phyloP scores from a whole-genome alignment of 768 basidiomycete genomes.

The Phallus indusiatus region DNA sequence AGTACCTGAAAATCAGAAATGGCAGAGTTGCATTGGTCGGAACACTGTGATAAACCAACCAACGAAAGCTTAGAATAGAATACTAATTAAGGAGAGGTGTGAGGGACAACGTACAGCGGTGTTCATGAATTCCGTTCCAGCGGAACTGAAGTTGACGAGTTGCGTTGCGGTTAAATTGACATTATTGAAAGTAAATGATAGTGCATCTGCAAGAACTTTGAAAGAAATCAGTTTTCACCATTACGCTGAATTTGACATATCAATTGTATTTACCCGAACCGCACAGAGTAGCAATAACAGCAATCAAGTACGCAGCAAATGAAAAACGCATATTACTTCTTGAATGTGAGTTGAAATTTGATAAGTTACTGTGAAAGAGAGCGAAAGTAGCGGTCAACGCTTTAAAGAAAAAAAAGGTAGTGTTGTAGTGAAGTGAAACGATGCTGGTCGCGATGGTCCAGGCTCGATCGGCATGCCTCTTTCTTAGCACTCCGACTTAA shows the following conservation, averaged over 20 bases:
- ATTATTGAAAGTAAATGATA: background rate
- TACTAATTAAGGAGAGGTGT: background rate
- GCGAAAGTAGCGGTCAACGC: too few species aligned
- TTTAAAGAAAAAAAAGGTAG: too few species aligned
- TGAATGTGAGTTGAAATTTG: too few species aligned
- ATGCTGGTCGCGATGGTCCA: too few species aligned
- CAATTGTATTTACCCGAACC: background rate
- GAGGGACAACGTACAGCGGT: background rate
- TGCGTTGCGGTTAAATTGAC: background rate
- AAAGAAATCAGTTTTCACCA: background rate
- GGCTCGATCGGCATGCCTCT: too few species aligned
- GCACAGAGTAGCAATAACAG: background rate
- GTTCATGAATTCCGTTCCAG: background rate
- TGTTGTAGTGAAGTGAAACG: too few species aligned
- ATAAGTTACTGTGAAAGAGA: too few species aligned
- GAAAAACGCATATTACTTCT: background rate
- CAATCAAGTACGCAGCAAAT: background rate
- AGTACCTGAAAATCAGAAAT: background rate
- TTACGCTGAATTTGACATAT: background rate
- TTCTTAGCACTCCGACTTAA: too few species aligned
- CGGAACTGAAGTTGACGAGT: background rate
- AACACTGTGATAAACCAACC: background rate
- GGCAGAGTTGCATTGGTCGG: background rate
- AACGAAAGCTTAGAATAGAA: background rate
- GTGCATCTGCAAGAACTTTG: background rate